phyloP scores from a whole-genome alignment of 495 filamentous ascomycete species.

The Immersiella caudata region DNA sequence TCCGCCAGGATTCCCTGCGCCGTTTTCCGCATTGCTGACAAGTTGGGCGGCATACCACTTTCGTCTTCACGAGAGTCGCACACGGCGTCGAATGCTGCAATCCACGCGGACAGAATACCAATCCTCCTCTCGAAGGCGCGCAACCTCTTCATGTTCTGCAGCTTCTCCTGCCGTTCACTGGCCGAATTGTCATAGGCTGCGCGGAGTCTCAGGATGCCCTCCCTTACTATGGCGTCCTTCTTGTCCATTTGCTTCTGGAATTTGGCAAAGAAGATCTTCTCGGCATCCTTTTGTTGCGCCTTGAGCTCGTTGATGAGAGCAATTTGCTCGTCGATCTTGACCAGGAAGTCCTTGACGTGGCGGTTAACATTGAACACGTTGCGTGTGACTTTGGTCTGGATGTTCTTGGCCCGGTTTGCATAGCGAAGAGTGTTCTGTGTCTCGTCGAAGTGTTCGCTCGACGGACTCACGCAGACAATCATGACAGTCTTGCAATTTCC shows the following conservation, averaged over 20 bases:
- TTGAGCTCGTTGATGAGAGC: conserved; percentile 91
- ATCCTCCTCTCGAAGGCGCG: conserved; percentile 85
- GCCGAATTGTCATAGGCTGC: conserved; percentile 81
- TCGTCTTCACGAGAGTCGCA: conserved; percentile 71
- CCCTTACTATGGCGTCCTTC: conserved; percentile 73
- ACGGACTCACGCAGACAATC: conserved; percentile 98
- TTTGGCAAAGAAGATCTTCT: conserved; percentile 81
- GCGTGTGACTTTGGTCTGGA: conserved; percentile 97
- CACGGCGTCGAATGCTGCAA: conserved; percentile 85
- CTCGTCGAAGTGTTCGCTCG: conserved; percentile 96
- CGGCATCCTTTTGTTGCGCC: conserved; percentile 87
- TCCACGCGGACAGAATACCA: conserved; percentile 82
- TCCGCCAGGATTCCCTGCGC: conserved; percentile 86
- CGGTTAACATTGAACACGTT: conserved; percentile 99
- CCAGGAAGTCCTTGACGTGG: conserved; percentile 96
- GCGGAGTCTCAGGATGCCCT: conserved; percentile 79
- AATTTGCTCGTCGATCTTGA: conserved; percentile 97
- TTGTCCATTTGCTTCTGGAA: conserved; percentile 87
- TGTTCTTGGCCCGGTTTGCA: conserved; percentile 98
- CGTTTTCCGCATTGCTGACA: conserved; percentile 79
- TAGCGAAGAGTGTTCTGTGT: conserved; percentile 98
- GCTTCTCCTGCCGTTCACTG: conserved; percentile 77
- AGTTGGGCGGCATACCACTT: conserved; percentile 62
- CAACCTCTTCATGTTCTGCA: conserved; percentile 77
- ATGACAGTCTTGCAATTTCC: conserved; percentile 99